A percentile compares a stretch with the other conserved stretches of the same genome.
These are phyloP conservation scores for Geranium brycei DNA, from an alignment of 345 rosid genomes.

Conservation along the genomic window DNA sequence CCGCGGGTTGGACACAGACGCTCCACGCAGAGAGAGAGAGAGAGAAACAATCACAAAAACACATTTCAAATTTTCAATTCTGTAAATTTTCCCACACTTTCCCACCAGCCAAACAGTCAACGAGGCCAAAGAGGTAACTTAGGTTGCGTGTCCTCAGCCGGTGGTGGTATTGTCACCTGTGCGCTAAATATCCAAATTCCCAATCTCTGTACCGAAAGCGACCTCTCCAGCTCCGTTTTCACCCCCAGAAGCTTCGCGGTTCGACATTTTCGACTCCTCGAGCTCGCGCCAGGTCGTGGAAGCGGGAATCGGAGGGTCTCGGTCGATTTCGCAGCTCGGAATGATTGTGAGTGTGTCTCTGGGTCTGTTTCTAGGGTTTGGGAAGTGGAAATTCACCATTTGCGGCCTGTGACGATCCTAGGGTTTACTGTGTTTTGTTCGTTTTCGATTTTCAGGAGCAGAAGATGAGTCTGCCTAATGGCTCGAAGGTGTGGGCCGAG, in stretches of 20 bases:
- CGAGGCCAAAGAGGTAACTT: background rate
- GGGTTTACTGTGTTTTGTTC: too few species aligned
- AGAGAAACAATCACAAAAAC: too few species aligned
- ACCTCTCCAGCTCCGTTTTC: background rate
- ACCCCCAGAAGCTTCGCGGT: background rate
- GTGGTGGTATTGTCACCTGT: background rate
- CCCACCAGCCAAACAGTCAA: background rate
- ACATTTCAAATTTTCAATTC: background rate
- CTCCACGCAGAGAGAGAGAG: too few species aligned
- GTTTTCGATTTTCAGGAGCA: conserved; percentile 15
- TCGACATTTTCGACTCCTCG: background rate
- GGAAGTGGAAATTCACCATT: background rate
- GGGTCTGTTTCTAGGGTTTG: background rate
- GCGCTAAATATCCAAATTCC: background rate
- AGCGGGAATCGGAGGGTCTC: background rate
- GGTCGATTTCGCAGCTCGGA: background rate
- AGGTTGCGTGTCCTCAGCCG: background rate
- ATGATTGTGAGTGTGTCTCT: background rate
- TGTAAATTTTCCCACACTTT: background rate
- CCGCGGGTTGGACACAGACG: too few species aligned
- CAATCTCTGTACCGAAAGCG: background rate
- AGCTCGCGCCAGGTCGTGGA: background rate
- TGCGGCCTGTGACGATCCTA: background rate
- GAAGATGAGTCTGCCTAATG: conserved; percentile 42
- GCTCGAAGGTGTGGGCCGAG: conserved; percentile 74